Conservation (phyloP, 1,284 basidiomycete genomes). For the Rugosomyces carneus region DNA sequence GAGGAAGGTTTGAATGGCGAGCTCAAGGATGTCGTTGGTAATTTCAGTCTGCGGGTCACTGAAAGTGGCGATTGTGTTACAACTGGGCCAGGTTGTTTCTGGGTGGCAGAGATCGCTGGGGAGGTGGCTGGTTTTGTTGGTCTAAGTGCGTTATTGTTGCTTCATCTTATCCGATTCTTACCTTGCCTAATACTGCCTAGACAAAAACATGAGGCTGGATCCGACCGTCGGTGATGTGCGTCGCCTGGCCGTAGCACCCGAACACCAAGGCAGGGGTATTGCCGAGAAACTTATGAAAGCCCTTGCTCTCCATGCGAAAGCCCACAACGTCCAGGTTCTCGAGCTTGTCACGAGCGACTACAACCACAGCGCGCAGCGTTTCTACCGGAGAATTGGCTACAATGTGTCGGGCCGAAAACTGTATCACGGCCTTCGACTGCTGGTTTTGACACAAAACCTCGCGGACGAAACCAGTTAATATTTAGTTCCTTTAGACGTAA, state of each 20-base stretch:
- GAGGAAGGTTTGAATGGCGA: conserved; percentile 10
- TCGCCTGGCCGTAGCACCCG: conserved; percentile 11
- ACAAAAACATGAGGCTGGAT: conserved; percentile 4
- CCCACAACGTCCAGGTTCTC: conserved; percentile 9
- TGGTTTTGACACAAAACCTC: not conserved
- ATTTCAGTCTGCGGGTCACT: conserved; percentile 4
- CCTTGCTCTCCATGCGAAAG: conserved; percentile 9
- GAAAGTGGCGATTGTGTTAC: conserved; percentile 8
- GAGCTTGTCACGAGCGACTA: conserved; percentile 15
- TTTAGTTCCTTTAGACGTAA: too few relatives aligned
- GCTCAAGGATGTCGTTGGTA: conserved; percentile 9
- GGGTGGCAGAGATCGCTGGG: conserved; percentile 12
- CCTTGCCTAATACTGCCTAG: not conserved
- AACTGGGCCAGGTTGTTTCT: conserved; percentile 9
- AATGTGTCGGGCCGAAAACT: conserved; percentile 4
- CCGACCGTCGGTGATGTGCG: conserved; percentile 11
- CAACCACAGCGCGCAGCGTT: conserved; percentile 7
- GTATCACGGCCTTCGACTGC: conserved; percentile 9
- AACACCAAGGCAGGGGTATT: conserved; percentile 12
- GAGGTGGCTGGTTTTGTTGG: conserved; percentile 12
- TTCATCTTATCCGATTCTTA: not conserved
- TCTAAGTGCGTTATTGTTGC: conserved; percentile 7
- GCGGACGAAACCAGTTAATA: too few relatives aligned
- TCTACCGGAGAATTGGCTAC: conserved; percentile 15
- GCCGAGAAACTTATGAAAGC: conserved; percentile 13